These are phyloP conservation scores for Nepenthes alata DNA, from an alignment of 179 eudicot species.

Conservation along the genomic window DNA sequence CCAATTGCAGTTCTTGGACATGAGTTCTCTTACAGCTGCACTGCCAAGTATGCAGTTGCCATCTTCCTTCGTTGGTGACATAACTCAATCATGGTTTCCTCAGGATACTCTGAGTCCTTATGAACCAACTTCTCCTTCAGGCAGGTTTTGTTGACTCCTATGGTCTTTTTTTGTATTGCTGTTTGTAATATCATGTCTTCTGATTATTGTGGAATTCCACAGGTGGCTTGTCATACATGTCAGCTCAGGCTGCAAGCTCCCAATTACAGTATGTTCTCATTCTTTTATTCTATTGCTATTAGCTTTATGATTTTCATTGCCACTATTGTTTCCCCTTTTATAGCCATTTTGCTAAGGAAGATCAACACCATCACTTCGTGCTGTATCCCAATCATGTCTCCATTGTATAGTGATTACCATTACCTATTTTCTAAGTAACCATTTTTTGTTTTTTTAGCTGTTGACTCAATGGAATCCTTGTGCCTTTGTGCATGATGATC, in stretches of 20 bases:
- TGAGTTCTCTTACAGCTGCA: constrained; percentile 56
- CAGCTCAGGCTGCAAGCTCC: constrained; percentile 32
- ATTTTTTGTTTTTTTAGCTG: too few species aligned
- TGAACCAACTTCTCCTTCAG: constrained; percentile 28
- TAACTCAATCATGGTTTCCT: constrained; percentile 50
- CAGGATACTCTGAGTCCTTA: constrained; percentile 30
- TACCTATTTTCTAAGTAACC: not conserved
- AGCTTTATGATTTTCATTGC: not conserved
- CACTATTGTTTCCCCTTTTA: not conserved
- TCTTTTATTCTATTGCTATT: constrained; percentile 7
- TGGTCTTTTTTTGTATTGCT: not conserved
- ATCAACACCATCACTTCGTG: not conserved
- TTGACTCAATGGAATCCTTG: too few species aligned
- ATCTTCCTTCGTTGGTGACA: constrained; percentile 34
- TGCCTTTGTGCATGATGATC: too few species aligned
- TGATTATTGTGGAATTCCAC: constrained; percentile 13
- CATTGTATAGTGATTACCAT: not conserved
- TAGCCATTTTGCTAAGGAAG: not conserved
- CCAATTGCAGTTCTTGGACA: constrained; percentile 49
- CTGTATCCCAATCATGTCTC: not conserved
- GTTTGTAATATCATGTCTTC: constrained; percentile 3
- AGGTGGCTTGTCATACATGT: constrained; percentile 57
- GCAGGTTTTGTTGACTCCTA: constrained; percentile 18
- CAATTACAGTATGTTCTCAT: constrained; percentile 38
- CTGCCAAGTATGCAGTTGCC: constrained; percentile 39